These are phyloP conservation scores for Dunaliella primolecta DNA, from an alignment of 139 green algal species.

Conservation along the genomic window DNA sequence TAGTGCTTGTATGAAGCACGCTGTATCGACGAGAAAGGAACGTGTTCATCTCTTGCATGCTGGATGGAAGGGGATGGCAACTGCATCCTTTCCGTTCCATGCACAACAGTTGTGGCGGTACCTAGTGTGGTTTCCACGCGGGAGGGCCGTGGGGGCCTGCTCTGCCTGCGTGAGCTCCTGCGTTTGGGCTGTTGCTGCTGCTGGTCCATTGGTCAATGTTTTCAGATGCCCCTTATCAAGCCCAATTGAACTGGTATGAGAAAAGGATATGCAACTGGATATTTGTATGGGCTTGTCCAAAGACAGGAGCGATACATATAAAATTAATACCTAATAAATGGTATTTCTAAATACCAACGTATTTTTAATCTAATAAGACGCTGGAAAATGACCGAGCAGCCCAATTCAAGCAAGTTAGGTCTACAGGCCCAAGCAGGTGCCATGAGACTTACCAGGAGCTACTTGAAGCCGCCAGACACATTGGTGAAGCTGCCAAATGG, in stretches of 20 bases:
- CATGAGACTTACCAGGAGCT: neutral
- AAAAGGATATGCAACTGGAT: neutral
- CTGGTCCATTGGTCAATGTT: neutral
- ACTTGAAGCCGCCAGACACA: neutral
- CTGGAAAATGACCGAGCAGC: too few species aligned
- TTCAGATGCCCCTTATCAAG: neutral
- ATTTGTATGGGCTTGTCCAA: neutral
- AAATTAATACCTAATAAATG: neutral
- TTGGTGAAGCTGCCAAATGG: neutral
- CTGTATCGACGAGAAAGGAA: neutral
- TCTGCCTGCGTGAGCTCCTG: neutral
- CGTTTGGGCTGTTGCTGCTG: too few species aligned
- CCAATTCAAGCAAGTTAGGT: too few species aligned
- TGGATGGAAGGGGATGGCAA: too few species aligned
- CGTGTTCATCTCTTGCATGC: too few species aligned
- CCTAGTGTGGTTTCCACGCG: neutral
- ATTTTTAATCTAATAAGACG: too few species aligned
- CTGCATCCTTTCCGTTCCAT: slow-evolving; percentile 9
- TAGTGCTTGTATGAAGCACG: slow-evolving; percentile 37
- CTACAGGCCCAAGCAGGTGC: too few species aligned
- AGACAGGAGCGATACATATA: neutral
- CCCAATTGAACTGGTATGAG: neutral
- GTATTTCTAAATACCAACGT: too few species aligned
- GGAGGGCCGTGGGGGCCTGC: neutral
- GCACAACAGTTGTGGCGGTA: neutral